Percentiles rank a stretch among this genome's conserved stretches.
phyloP scores from a whole-genome alignment of 2,329 filamentous ascomycete genomes.

The Penicillium sp. region DNA sequence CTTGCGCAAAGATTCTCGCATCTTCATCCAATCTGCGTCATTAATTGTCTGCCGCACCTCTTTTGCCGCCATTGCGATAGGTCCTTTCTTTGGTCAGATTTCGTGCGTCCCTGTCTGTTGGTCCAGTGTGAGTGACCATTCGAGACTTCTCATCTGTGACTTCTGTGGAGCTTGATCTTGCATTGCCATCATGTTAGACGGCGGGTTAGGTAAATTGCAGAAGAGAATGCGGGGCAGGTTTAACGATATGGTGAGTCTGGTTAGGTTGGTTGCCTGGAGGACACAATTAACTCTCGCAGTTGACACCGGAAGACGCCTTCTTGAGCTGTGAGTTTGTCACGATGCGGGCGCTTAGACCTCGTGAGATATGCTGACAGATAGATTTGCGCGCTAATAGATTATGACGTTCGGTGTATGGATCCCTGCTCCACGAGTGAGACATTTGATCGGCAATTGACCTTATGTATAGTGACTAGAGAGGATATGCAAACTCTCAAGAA shows the following conservation, averaged over 20 bases:
- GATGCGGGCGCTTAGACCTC: not conserved
- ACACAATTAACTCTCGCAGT: constrained; percentile 28
- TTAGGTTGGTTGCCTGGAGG: not conserved
- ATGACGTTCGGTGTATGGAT: constrained; percentile 63
- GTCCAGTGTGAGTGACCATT: not conserved
- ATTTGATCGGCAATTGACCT: constrained; percentile 11
- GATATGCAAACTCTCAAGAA: constrained; percentile 85
- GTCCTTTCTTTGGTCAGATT: not conserved
- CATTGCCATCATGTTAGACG: constrained; percentile 15
- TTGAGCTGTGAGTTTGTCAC: constrained; percentile 63
- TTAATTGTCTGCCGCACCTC: not conserved
- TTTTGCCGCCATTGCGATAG: not conserved
- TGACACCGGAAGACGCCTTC: constrained; percentile 67
- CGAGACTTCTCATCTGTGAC: not conserved
- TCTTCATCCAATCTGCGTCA: not conserved
- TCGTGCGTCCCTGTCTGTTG: not conserved
- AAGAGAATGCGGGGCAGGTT: constrained; percentile 39
- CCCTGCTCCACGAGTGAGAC: not conserved
- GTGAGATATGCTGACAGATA: constrained; percentile 11
- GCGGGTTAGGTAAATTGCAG: constrained; percentile 30
- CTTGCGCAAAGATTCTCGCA: not conserved
- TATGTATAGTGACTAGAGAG: constrained; percentile 71
- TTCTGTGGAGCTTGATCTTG: not conserved
- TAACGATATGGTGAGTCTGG: constrained; percentile 36
- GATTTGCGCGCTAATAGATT: constrained; percentile 47